Conservation (phyloP, 78 protist species). For the Monocercomonoides exilis region DNA sequence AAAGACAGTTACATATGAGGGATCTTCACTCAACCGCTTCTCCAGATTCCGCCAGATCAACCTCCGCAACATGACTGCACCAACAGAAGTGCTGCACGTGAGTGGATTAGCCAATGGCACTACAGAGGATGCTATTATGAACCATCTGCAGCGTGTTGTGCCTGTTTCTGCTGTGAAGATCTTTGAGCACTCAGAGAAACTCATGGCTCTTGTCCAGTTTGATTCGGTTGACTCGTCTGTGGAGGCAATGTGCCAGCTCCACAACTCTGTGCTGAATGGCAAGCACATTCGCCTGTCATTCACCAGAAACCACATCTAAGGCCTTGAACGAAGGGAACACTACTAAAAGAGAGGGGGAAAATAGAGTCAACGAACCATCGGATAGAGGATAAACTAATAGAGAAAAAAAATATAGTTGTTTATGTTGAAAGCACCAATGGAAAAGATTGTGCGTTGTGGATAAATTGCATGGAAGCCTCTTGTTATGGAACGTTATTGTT, state of each 20-base stretch:
- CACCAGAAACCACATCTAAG: conserved; percentile 2
- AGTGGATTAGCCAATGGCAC: neutral
- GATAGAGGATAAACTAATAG: no score
- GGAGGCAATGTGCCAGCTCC: neutral
- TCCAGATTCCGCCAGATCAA: neutral
- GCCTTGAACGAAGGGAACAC: no score
- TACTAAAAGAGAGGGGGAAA: no score
- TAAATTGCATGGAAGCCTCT: no score
- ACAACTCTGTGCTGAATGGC: neutral
- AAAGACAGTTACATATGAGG: neutral
- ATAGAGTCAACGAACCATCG: no score
- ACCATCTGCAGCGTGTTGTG: neutral
- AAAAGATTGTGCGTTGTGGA: no score
- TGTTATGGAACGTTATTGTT: no score
- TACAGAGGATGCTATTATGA: neutral
- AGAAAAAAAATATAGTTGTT: no score
- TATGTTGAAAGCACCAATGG: no score
- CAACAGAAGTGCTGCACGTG: neutral
- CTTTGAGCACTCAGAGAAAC: neutral
- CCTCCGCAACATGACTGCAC: conserved; percentile 5
- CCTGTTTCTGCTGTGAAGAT: neutral
- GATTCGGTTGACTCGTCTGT: neutral
- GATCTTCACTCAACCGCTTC: neutral
- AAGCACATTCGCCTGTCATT: conserved; percentile 3
- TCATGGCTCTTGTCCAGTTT: neutral